Base-by-base conservation (phyloP, 495 filamentous ascomycete species). In the Elaphomyces granulatus region DNA sequence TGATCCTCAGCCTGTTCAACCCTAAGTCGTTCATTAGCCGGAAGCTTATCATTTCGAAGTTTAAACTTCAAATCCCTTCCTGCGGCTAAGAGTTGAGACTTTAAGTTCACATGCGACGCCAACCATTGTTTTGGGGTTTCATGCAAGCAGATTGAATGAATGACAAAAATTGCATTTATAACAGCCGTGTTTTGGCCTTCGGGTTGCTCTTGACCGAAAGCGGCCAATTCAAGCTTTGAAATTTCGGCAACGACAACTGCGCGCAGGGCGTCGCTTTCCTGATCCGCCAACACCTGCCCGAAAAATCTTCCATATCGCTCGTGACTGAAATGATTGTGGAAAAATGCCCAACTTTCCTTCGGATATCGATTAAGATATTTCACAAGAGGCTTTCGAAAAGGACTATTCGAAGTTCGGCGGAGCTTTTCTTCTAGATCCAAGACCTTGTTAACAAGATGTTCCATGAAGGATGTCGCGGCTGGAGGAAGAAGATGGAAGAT, bases 281-380 rank as follows among this genome's bases (percentile, higher is more conserved):
- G 68, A 46, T 94, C 72, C 2, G 71, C 71, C 18, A 96, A 67
- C n/a, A 94, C 74, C 51, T 99, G 92, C 7, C 83, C 82, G 38
- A 96, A 80, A 58, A 99, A 87, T n/a, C 92, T 78, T 10, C 92
- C 90, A 49, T 90, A 90, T 34, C 77, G 77, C 50, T 83, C 68
- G 41, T 96, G 83, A 40, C 79, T 75, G 41, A 95, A 64, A 47
- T 77, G 80, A 32, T 74, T 70, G 4, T 74, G 59, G 48, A 94
- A 80, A 54, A 87, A 82, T 2, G 70, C 59, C 76, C 86, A 86
- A 14, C 84, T 78, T 45, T 96, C 88, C 32, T 80, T 76, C 0
- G 90, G 83, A 51, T 94, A 99, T 15, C 81, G 73, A 56, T 93
- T 94, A 36, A 99, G 69, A 55, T 93, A 96, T 50, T 85, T 87